Evolutionary conservation across 2,329 filamentous ascomycete species (phyloP).

Genomic region (Beauveria varroae): DNA sequence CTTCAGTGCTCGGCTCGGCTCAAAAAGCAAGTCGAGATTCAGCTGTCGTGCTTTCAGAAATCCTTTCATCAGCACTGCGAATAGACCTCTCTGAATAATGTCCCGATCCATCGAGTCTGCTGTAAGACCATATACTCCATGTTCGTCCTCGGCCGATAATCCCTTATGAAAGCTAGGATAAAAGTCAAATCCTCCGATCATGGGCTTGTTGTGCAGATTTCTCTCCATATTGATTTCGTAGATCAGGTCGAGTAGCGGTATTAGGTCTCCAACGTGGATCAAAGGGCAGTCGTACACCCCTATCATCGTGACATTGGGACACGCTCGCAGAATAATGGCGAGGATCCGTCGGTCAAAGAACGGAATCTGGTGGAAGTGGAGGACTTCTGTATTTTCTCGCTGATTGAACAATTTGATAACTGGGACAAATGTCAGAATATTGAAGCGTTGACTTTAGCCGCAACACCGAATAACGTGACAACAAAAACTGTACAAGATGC

Average conservation of each 20-base stretch:
- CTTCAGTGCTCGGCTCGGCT: conserved; percentile 22
- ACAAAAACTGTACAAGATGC: neutral
- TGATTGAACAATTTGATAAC: conserved; percentile 19
- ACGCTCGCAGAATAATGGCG: conserved; percentile 27
- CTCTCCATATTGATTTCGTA: conserved; percentile 26
- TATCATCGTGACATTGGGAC: conserved; percentile 24
- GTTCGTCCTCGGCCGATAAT: conserved; percentile 13
- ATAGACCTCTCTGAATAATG: conserved; percentile 25
- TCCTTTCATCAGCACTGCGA: conserved; percentile 25
- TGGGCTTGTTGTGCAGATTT: neutral
- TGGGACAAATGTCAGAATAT: conserved; percentile 10
- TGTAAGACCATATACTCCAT: conserved; percentile 22
- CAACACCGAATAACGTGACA: neutral
- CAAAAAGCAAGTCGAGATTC: conserved; percentile 23
- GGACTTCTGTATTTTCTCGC: conserved; percentile 15
- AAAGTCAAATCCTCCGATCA: conserved; percentile 25
- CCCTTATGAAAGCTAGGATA: conserved; percentile 26
- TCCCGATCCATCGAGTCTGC: conserved; percentile 20
- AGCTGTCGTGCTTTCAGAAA: conserved; percentile 26
- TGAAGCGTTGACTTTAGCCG: too few species aligned
- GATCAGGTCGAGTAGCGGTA: conserved; percentile 28
- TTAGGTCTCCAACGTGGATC: conserved; percentile 28
- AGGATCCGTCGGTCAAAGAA: conserved; percentile 27
- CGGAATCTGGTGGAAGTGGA: conserved; percentile 24
- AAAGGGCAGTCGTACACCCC: conserved; percentile 31